phyloP scores from a whole-genome alignment of 305 asterid genomes.

The Fraxinus sp. region DNA sequence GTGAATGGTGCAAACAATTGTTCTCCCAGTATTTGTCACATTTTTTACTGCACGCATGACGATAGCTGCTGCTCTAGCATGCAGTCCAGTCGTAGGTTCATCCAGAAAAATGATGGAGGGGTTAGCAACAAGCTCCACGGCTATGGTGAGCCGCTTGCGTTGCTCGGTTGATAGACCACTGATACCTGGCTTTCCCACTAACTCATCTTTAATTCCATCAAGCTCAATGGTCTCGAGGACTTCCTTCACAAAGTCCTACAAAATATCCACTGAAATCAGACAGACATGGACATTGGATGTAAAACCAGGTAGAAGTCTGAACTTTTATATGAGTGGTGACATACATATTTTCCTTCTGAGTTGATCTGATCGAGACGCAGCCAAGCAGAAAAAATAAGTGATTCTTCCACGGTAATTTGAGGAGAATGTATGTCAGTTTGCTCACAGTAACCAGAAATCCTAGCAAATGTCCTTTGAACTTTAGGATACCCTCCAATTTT shows the following conservation, averaged over 20 bases:
- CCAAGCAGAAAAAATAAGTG: constrained; percentile 81
- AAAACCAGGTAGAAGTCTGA: neutral
- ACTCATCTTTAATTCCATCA: constrained; percentile 49
- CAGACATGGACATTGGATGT: neutral
- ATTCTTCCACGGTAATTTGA: constrained; percentile 75
- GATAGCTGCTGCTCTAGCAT: constrained; percentile 83
- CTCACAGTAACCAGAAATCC: constrained; percentile 83
- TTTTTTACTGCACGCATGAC: constrained; percentile 84
- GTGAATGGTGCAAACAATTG: constrained; percentile 82
- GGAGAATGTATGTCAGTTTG: constrained; percentile 80
- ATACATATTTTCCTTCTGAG: constrained; percentile 54
- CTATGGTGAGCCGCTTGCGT: constrained; percentile 75
- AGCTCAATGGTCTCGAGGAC: constrained; percentile 83
- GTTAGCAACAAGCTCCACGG: constrained; percentile 76
- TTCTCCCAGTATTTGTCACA: constrained; percentile 76
- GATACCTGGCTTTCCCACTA: constrained; percentile 74
- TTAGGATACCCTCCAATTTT: constrained; percentile 71
- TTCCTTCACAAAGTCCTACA: constrained; percentile 67
- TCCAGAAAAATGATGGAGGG: constrained; percentile 80
- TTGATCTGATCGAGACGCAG: constrained; percentile 65
- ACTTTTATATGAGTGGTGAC: constrained; percentile 11
- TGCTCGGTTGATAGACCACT: constrained; percentile 81
- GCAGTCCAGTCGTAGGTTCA: constrained; percentile 80
- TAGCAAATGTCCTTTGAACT: constrained; percentile 64
- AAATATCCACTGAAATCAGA: neutral